Conservation (phyloP, 371 early-diverging fungal species). For the Globomyces sp. region DNA sequence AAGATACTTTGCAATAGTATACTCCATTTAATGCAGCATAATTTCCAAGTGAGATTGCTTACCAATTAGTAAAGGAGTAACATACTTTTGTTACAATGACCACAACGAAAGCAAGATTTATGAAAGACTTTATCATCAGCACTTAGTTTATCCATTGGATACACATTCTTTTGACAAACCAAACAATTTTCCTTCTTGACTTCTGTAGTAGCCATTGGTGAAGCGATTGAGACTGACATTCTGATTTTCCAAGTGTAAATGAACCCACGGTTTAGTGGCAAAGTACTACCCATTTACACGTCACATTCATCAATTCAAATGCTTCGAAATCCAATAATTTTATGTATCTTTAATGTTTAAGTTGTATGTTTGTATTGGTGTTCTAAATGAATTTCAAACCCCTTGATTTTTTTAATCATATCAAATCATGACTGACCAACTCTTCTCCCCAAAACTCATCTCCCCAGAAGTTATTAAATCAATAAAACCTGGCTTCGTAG, state of each 20-base stretch:
- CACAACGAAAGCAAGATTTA: constrained; percentile 45
- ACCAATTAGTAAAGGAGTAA: neutral
- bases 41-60: constrained; percentile 42
- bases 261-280: too few relatives aligned
- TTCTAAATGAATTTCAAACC: neutral
- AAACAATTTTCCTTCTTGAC: constrained; percentile 13
- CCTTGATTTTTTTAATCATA: constrained; percentile 4
- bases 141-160: constrained; percentile 41
- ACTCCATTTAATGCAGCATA: constrained; percentile 43
- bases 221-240: too few relatives aligned
- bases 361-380: too few relatives aligned
- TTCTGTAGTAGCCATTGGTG: neutral
- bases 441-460: constrained; percentile 75
- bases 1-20: constrained; percentile 42
- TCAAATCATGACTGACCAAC: constrained; percentile 25
- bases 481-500: constrained; percentile 74
- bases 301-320: too few relatives aligned
- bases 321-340: too few relatives aligned
- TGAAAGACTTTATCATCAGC: constrained; percentile 43
- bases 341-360: too few relatives aligned
- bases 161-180: constrained; percentile 30
- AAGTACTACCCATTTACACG: too few relatives aligned
- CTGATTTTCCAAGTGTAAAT: too few relatives aligned
- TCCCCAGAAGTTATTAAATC: constrained; percentile 67
- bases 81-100: constrained; percentile 35